These are phyloP conservation scores for Millerago galiae DNA, from an alignment of 805 yeast species.

Conservation along the genomic window DNA sequence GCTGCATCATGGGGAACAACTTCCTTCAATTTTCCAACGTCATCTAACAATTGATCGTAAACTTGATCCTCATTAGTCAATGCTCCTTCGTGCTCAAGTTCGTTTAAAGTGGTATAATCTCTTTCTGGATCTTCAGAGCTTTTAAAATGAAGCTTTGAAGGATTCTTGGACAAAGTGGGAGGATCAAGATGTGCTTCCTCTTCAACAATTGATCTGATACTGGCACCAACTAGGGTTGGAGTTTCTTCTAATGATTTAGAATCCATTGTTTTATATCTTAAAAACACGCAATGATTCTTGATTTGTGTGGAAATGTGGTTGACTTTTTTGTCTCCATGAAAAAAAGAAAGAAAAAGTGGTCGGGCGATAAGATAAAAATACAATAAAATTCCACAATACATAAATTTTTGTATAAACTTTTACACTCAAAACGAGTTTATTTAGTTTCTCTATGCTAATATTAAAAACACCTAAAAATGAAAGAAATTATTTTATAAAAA, in stretches of 20 bases:
- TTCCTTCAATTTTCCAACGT: constrained; percentile 42
- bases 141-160: constrained; percentile 9
- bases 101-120: constrained; percentile 26
- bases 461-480: background rate
- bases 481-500: background rate
- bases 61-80: constrained; percentile 49
- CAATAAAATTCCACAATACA: background rate
- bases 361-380: background rate
- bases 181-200: constrained; percentile 7
- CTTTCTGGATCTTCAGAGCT: constrained; percentile 5
- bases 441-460: background rate
- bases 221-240: constrained; percentile 21
- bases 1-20: constrained; percentile 11
- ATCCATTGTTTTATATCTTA: background rate
- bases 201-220: constrained; percentile 17
- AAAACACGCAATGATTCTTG: background rate
- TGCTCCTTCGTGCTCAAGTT: constrained; percentile 41
- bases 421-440: background rate
- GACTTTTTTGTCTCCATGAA: background rate
- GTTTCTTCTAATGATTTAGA: background rate
- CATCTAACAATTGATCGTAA: constrained; percentile 46
- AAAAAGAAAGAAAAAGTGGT: background rate
- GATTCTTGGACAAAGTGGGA: constrained; percentile 9
- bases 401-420: too few relatives aligned
- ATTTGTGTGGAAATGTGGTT: too few relatives aligned